Evolutionary conservation across 1,284 basidiomycete species (phyloP).

Genomic region (Lentinula novae-zelandiae): DNA sequence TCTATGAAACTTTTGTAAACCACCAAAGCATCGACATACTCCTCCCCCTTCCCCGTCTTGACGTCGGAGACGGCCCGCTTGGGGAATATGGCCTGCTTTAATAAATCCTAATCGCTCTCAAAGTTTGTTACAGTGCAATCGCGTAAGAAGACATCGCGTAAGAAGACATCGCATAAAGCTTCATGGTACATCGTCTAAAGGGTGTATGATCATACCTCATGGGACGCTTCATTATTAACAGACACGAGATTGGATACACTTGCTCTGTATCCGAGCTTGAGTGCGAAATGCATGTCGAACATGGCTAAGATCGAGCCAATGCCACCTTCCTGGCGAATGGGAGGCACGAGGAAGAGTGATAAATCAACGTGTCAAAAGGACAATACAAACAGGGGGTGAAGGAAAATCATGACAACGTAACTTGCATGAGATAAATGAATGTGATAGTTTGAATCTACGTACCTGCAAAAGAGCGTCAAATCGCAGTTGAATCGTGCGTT

Average conservation of each 20-base stretch:
- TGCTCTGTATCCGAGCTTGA: constrained; percentile 75
- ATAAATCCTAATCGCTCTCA: constrained; percentile 88
- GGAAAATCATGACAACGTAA: constrained; percentile 14
- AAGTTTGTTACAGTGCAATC: constrained; percentile 39
- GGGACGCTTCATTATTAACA: constrained; percentile 71
- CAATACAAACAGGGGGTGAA: not conserved
- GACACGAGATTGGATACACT: constrained; percentile 96
- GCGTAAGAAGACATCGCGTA: constrained; percentile 1
- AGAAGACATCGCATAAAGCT: constrained; percentile 3
- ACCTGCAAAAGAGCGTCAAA: constrained; percentile 9
- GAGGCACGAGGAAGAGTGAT: constrained; percentile 70
- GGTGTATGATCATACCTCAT: constrained; percentile 42
- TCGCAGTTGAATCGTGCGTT: not conserved
- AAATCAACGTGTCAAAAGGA: not conserved
- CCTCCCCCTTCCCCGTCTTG: constrained; percentile 67
- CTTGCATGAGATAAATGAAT: constrained; percentile 82
- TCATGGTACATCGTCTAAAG: not conserved
- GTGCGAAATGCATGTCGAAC: constrained; percentile 82
- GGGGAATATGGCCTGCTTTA: constrained; percentile 81
- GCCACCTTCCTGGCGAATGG: constrained; percentile 60
- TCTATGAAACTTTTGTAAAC: constrained; percentile 74
- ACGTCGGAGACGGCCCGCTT: constrained; percentile 74
- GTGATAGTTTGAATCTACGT: constrained; percentile 90
- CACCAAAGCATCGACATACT: constrained; percentile 86
- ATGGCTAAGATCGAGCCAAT: constrained; percentile 74